Evolutionary conservation across 371 early-diverging fungal genomes (phyloP).

Genomic region (Rhizopus sp.): DNA sequence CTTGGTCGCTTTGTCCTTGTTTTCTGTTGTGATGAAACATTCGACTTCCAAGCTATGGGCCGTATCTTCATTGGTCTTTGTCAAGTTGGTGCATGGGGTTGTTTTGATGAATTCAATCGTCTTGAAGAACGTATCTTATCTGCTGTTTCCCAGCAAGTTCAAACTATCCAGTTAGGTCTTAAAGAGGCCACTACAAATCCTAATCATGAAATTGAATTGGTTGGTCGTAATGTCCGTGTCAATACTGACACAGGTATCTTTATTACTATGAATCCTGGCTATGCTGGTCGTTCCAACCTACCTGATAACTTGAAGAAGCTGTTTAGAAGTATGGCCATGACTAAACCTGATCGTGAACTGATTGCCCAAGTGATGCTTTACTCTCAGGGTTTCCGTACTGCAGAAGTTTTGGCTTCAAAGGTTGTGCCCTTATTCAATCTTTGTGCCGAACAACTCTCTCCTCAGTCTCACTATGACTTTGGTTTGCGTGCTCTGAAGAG

Average conservation of each 20-base stretch:
- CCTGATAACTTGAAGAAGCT: constrained; percentile 99
- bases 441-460: constrained; percentile 91
- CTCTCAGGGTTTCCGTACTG: constrained; percentile 97
- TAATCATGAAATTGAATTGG: constrained; percentile 87
- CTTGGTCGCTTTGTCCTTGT: constrained; percentile 97
- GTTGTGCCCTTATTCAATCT: constrained; percentile 96
- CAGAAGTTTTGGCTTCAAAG: constrained; percentile 92
- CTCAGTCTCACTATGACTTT: constrained; percentile 98
- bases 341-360: constrained; percentile 94
- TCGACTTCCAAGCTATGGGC: constrained; percentile 99
- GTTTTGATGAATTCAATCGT: constrained; percentile 99
- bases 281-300: constrained; percentile 97
- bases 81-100: constrained; percentile 98
- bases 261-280: constrained; percentile 99
- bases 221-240: constrained; percentile 85
- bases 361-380: constrained; percentile 99
- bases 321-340: constrained; percentile 98
- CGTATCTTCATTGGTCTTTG: constrained; percentile 98
- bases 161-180: constrained; percentile 95
- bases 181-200: constrained; percentile 66
- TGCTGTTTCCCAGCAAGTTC: constrained; percentile 98
- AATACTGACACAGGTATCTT: constrained; percentile 94
- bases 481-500: constrained; percentile 99
- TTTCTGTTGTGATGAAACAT: constrained; percentile 99
- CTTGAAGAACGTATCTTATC: constrained; percentile 97